A percentile compares a stretch with the other conserved stretches of the same genome.
Evolutionary conservation across 345 rosid genomes (phyloP).

Genomic region (Carallia pectinifolia): DNA sequence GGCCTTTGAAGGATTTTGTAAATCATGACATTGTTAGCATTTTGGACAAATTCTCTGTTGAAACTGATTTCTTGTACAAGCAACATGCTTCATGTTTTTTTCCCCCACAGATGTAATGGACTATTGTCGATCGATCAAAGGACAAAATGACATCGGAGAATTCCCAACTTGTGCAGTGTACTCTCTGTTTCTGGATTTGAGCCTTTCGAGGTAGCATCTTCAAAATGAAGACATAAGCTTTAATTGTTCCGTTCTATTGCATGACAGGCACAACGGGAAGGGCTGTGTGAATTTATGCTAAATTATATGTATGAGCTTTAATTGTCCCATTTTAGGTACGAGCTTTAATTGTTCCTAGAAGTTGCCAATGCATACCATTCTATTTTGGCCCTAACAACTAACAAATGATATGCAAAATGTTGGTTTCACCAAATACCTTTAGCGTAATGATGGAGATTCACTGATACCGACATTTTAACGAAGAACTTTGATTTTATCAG

Average conservation of each 20-base stretch:
- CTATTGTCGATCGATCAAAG: neutral
- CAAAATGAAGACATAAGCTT: neutral
- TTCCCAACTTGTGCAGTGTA: neutral
- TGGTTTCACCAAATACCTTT: neutral
- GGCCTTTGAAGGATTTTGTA: slow-evolving; percentile 3
- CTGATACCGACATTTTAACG: neutral
- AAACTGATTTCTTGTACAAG: neutral
- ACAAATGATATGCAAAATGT: neutral
- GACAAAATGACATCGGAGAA: neutral
- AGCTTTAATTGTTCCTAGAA: neutral
- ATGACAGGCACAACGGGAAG: neutral
- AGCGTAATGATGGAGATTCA: neutral
- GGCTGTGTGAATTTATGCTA: neutral
- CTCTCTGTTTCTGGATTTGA: neutral
- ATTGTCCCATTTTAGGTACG: too few species aligned
- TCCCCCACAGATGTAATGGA: neutral
- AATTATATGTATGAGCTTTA: too few species aligned
- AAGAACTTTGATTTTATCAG: neutral
- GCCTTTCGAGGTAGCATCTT: neutral
- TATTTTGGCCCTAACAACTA: neutral
- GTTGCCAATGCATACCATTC: neutral
- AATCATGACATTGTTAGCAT: slow-evolving; percentile 1
- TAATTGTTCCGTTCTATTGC: neutral
- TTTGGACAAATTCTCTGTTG: slow-evolving; percentile 1
- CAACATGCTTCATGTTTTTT: neutral